A percentile compares a stretch with the other conserved stretches of the same genome.
These are phyloP conservation scores for Babesia bovis DNA, from an alignment of 169 alveolate species.

Conservation along the genomic window DNA sequence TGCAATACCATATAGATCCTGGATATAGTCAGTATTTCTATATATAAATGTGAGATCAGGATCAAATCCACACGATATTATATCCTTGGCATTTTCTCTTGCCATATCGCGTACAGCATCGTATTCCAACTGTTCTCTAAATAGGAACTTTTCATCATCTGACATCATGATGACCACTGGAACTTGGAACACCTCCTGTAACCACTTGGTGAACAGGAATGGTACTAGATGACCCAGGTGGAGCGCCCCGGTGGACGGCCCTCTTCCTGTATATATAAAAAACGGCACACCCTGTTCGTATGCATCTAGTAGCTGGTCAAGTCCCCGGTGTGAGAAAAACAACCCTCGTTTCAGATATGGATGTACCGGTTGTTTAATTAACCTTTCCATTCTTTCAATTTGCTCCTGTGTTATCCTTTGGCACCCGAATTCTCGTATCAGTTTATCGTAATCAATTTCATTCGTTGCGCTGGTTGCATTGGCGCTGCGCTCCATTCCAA, in stretches of 20 bases:
- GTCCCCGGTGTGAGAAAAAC: conserved; percentile 98
- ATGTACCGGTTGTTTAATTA: conserved; percentile 82
- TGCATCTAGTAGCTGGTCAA: conserved; percentile 89
- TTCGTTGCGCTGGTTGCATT: conserved; percentile 67
- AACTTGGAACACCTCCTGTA: conserved; percentile 95
- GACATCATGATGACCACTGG: conserved; percentile 98
- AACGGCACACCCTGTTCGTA: conserved; percentile 92
- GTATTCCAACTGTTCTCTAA: conserved; percentile 88
- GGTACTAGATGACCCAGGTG: conserved; percentile 99
- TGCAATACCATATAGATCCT: conserved; percentile 87
- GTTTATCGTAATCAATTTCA: conserved; percentile 91
- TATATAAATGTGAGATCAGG: conserved; percentile 97
- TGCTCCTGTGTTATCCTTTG: conserved; percentile 81
- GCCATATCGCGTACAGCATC: conserved; percentile 88
- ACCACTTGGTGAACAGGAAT: conserved; percentile 94
- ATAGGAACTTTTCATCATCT: conserved; percentile 99
- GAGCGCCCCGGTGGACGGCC: conserved; percentile 97
- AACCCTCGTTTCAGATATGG: conserved; percentile 95
- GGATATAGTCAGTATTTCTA: conserved; percentile 86
- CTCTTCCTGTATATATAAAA: conserved; percentile 97
- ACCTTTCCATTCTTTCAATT: conserved; percentile 79
- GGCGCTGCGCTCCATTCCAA: conserved; percentile 48
- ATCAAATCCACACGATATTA: conserved; percentile 98
- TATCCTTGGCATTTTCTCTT: conserved; percentile 96
- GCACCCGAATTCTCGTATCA: conserved; percentile 93